phyloP scores from a whole-genome alignment of 164 flowering plant genomes.

The Chimonanthus praecox region DNA sequence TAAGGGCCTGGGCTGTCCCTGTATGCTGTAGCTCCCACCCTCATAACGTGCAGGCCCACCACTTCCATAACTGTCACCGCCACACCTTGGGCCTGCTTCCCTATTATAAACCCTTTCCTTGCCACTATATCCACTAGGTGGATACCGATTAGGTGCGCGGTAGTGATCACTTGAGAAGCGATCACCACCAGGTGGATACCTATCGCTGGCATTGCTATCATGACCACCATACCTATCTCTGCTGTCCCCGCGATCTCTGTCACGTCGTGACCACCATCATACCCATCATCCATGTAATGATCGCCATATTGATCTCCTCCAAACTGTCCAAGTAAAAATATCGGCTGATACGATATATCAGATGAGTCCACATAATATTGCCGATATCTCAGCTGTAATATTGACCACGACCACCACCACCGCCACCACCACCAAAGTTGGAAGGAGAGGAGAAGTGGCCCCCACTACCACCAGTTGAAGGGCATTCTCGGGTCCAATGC shows the following conservation, averaged over 20 bases:
- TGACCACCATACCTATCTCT: constrained; percentile 59
- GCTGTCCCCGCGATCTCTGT: constrained; percentile 60
- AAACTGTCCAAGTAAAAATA: too few species aligned
- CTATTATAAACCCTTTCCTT: constrained; percentile 69
- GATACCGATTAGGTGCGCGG: constrained; percentile 45
- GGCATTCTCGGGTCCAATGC: constrained; percentile 96
- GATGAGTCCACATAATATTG: too few species aligned
- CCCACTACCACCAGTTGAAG: constrained; percentile 54
- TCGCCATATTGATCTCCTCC: constrained; percentile 64
- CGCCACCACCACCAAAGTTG: constrained; percentile 44
- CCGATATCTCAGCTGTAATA: too few species aligned
- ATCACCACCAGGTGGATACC: constrained; percentile 30
- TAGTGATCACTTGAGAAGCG: constrained; percentile 52
- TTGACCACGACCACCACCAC: constrained; percentile 46
- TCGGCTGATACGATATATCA: too few species aligned
- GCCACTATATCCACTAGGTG: constrained; percentile 51
- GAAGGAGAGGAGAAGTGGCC: constrained; percentile 34
- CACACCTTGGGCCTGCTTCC: constrained; percentile 55
- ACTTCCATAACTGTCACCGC: constrained; percentile 29
- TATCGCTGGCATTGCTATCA: constrained; percentile 44
- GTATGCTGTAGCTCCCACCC: constrained; percentile 33
- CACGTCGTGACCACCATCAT: constrained; percentile 66
- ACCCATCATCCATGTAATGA: constrained; percentile 56
- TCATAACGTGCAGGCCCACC: constrained; percentile 62
- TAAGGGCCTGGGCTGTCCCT: constrained; percentile 77